Evolutionary conservation across 2,329 filamentous ascomycete genomes (phyloP).

Genomic region (Aspergillus proliferans): DNA sequence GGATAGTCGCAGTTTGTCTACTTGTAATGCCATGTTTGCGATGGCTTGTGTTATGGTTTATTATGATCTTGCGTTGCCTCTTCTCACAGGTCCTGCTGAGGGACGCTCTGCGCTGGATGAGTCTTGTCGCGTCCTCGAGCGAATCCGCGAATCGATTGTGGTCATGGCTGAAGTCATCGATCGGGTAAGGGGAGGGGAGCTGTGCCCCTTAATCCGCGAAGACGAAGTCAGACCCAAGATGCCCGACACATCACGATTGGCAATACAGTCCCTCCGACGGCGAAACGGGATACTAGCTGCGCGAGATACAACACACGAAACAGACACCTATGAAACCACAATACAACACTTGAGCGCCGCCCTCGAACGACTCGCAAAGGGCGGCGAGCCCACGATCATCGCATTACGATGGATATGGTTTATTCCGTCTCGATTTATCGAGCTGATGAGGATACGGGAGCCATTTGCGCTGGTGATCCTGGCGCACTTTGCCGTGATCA

Average conservation of each 20-base stretch:
- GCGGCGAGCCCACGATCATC: slow-evolving; percentile 23
- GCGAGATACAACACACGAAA: slow-evolving; percentile 20
- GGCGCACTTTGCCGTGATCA: slow-evolving; percentile 40
- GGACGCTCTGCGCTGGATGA: slow-evolving; percentile 20
- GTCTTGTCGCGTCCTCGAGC: slow-evolving; percentile 23
- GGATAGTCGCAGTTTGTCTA: slow-evolving; percentile 16
- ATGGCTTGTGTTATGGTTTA: slow-evolving; percentile 28
- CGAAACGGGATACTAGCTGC: slow-evolving; percentile 18
- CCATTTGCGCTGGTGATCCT: slow-evolving; percentile 40
- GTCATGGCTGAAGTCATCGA: slow-evolving; percentile 18
- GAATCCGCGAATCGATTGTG: slow-evolving; percentile 25
- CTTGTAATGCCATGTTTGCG: slow-evolving; percentile 32
- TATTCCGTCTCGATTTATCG: slow-evolving; percentile 54
- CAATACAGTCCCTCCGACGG: slow-evolving; percentile 20
- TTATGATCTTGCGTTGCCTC: slow-evolving; percentile 29
- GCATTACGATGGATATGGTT: slow-evolving; percentile 57
- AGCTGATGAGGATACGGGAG: slow-evolving; percentile 30
- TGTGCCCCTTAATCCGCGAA: slow-evolving; percentile 21
- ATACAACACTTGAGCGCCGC: slow-evolving; percentile 22
- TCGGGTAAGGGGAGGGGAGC: slow-evolving; percentile 19
- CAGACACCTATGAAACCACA: slow-evolving; percentile 18
- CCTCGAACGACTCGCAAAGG: slow-evolving; percentile 23
- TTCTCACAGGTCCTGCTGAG: slow-evolving; percentile 6
- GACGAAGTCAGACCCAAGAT: slow-evolving; percentile 20
- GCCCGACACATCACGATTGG: slow-evolving; percentile 29